Conservation (phyloP, 805 yeast genomes). For the Yamadazyma insecticola region DNA sequence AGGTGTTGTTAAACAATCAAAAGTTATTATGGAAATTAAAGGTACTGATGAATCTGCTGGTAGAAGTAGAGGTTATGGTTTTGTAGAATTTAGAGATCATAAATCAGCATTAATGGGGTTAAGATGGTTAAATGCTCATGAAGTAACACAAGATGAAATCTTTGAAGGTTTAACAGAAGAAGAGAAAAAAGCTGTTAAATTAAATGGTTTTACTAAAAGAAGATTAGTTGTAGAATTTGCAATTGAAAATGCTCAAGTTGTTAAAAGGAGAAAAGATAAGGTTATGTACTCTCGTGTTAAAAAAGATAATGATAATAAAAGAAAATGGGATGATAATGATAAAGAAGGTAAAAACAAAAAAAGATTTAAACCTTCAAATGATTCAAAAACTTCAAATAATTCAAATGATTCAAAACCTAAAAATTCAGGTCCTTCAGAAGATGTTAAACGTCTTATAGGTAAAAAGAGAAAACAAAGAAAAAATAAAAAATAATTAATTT, state of each 20-base stretch:
- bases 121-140: slow-evolving; percentile 95
- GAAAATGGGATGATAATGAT: slow-evolving; percentile 19
- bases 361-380: slow-evolving; percentile 24
- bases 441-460: slow-evolving; percentile 61
- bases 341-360: slow-evolving; percentile 15
- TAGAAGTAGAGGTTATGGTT: slow-evolving; percentile 95
- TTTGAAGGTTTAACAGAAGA: slow-evolving; percentile 66
- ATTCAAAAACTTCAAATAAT: slow-evolving; percentile 11
- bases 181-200: slow-evolving; percentile 51
- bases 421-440: slow-evolving; percentile 43
- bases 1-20: slow-evolving; percentile 92
- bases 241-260: slow-evolving; percentile 89
- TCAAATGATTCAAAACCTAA: slow-evolving; percentile 9
- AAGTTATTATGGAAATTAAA: slow-evolving; percentile 87
- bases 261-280: slow-evolving; percentile 81
- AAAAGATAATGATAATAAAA: no score
- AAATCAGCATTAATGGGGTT: slow-evolving; percentile 91
- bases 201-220: slow-evolving; percentile 58
- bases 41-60: slow-evolving; percentile 84
- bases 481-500: slow-evolving; percentile 29
- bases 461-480: slow-evolving; percentile 64
- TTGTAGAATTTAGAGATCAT: slow-evolving; percentile 89
- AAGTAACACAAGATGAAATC: slow-evolving; percentile 68
- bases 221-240: slow-evolving; percentile 93
- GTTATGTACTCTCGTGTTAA: slow-evolving; percentile 22